Conservation (phyloP, 345 rosid species). For the Hypericum androsaemum region DNA sequence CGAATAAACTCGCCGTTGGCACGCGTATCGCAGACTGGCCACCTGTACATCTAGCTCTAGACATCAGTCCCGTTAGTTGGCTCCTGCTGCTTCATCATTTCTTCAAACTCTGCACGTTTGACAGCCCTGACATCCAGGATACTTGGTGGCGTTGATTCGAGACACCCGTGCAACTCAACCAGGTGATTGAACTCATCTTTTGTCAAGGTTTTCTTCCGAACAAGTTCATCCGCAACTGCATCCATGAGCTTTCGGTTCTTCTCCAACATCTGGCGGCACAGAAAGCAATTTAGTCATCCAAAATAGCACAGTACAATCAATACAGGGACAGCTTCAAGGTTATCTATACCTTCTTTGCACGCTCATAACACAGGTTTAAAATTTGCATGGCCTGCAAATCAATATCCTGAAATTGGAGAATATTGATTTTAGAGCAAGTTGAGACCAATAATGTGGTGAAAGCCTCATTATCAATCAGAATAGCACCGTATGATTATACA, state of each 20-base stretch:
- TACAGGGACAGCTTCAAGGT: neutral
- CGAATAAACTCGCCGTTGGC: no score
- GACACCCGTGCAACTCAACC: conserved; percentile 56
- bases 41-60: no score
- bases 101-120: conserved; percentile 47
- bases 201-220: conserved; percentile 57
- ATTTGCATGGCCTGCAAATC: conserved; percentile 69
- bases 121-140: conserved; percentile 54
- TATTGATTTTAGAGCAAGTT: neutral
- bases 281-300: conserved; percentile 4
- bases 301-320: neutral
- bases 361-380: conserved; percentile 53
- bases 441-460: neutral
- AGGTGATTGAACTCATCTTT: conserved; percentile 62
- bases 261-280: conserved; percentile 40
- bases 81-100: conserved; percentile 32
- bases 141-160: conserved; percentile 51
- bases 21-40: no score
- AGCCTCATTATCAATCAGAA: neutral
- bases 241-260: conserved; percentile 56
- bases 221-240: conserved; percentile 58
- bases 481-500: conserved; percentile 28
- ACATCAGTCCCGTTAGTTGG: no score
- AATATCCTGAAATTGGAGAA: conserved; percentile 47
- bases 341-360: conserved; percentile 67